Base-by-base conservation (phyloP, 129 eudicot genomes). In the Sambucus nigra region DNA sequence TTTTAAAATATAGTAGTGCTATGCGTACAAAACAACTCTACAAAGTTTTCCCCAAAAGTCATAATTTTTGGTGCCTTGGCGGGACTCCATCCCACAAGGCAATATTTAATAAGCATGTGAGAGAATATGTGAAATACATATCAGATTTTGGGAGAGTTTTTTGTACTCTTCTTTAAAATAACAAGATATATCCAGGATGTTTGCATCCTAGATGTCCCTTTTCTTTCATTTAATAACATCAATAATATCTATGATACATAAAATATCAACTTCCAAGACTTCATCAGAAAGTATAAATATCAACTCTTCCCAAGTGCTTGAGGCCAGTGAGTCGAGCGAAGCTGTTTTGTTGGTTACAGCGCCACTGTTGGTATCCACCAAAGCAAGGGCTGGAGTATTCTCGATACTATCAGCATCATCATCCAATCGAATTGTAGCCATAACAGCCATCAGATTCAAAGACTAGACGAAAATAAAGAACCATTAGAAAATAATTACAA, bases 381-480 rank as follows among this genome's bases (percentile, higher is more conserved):
- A 72, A 24, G 99, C 75, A 59, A 92, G 76, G 25, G 78, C 66
- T 33, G 86, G 73, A 13, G 92, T 86, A 25, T 72, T 80, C 67
- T 78, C 99, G 28, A 92, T 80, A 38, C 59, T 70, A 73, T 86
- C 99, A 40, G 65, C 57, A 15, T 60, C 74, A 18, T 81, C 86
- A 51, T 86, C 95, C 81, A 86, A 78, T 35, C 95, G 95, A 46
- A 86, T 67, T 16, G 92, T 92, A 51, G 95, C 87, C 84, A 86
- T 63, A 19, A 81, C 87, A 15, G 95, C 78, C 14, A 86, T 74
- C 78, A 86, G 47, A 78, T 81, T 86, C 73, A 86, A 59, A 25
- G 95, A 86, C 95, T 86, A 79, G 22, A 67, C 39, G 15, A 66
- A 53, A 25, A 53, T 11, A 29, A 8, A 25, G 25, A 52, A 16